Base-by-base conservation (phyloP, 2,329 filamentous ascomycete species). In the Penicillium sp. region DNA sequence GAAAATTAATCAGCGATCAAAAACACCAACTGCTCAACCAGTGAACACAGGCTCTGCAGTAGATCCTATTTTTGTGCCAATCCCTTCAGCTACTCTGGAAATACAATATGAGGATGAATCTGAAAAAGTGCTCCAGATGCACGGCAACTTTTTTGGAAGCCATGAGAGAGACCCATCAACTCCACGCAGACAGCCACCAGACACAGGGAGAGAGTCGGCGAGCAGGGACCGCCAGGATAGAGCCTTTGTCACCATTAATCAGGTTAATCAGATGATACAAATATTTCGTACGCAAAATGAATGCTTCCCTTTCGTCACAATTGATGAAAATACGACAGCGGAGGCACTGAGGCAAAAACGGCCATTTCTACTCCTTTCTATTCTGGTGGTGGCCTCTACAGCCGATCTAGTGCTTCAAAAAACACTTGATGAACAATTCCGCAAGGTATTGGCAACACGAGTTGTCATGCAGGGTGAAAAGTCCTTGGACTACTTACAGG, bases 391-490 rank as follows among this genome's bases (percentile, higher is more conserved):
- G 20, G 30, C 43, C 5, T 57, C 50, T 49, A 20, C 14, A 9
- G 33, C 20, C 9, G 28, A 53, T 5, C 45, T 26, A 6, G 21
- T 35, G 20, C 49, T 57, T 18, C 55, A 52, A 38, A 52, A 24
- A 5, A 21, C 14, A 2, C 23, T 57, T n/a, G 55, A 57, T 49
- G 55, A 57, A 11, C 43, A 50, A 7, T 57, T 57, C n/a, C 55
- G 55, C 12, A 48, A 48, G 9, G 45, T 57, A 24, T 18, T 57
- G 26, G 55, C 55, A 7, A 53, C 49, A 2, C 28, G 55, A 18
- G 38, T 57, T 2, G 33, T 57, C 20, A 57, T 57, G 55, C 49
- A 52, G 21, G 55, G 55, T 20, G 55, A 57, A 23, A 57, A 57
- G 35, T 52, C 49, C 9, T 8, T 57, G 45, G 55, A 57, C 47